phyloP scores from a whole-genome alignment of 306 rosid species.

The Cicer pinnatifidum region DNA sequence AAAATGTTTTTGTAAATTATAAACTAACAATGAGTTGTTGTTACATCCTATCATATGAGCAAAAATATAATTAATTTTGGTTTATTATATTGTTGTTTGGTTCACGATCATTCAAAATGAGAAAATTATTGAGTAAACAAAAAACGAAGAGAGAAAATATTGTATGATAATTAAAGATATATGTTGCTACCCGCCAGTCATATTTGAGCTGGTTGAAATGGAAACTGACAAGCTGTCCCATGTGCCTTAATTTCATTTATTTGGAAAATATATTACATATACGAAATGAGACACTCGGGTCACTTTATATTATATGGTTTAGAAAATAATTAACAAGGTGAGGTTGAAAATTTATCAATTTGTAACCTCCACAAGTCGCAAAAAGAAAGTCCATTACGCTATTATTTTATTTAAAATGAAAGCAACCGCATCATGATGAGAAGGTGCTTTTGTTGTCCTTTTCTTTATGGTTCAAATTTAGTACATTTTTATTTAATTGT shows the following conservation, averaged over 20 bases:
- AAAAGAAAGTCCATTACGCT: constrained; percentile 41
- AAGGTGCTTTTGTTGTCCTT: constrained; percentile 32
- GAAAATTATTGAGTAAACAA: background rate
- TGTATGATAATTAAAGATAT: background rate
- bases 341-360: constrained; percentile 39
- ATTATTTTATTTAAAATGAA: constrained; percentile 41
- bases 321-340: constrained; percentile 29
- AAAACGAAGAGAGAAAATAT: background rate
- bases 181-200: background rate
- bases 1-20: background rate
- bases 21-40: background rate
- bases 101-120: background rate
- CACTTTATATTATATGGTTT: constrained; percentile 42
- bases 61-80: background rate
- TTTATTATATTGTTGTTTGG: background rate
- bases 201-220: constrained; percentile 12
- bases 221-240: constrained; percentile 45
- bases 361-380: constrained; percentile 26
- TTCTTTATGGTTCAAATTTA: background rate
- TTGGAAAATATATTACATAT: background rate
- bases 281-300: background rate
- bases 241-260: constrained; percentile 40
- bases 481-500: constrained; percentile 21
- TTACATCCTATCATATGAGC: constrained; percentile 18
- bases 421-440: constrained; percentile 10